Base-by-base conservation (phyloP, 768 basidiomycete species). In the Tricholomella constricta region DNA sequence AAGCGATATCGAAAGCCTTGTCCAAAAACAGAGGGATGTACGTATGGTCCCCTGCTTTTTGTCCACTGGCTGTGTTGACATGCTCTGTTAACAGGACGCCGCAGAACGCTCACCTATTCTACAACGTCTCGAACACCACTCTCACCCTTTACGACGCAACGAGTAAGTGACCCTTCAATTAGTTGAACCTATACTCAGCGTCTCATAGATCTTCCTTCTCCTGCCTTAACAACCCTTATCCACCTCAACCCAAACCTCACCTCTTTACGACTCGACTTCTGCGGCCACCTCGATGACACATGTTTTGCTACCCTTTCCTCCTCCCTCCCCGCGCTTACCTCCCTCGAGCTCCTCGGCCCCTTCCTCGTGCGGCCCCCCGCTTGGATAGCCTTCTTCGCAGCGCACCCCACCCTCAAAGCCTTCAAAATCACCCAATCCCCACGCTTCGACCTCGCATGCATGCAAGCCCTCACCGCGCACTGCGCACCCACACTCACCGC, bases 141-240 rank as follows among this genome's bases (percentile, higher is more conserved):
- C 73, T 99, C 29, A 82, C 78, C 0, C 70, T 99, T 34, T 95
- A 91, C 62, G 97, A 99, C 70, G 89, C 86, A 36, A 97, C 96
- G 0, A 87, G 94, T 96, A 66, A n/a, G 42, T n/a, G n/a, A n/a
- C n/a, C 6, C 17, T 15, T n/a, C 26, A 10, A 6, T 4, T 25
- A 17, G n/a, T 37, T 59, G 89, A 71, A n/a, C 23, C 34, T 34
- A 23, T 45, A 31, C 35, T 9, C 20, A 17, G 34, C 19, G 1
- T 15, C 43, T 22, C 3, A 25, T 43, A 96, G 93, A 85, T 34
- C 78, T 99, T 25, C 67, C 78, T 0, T 78, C 89, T 0, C 72
- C 82, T 2, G 86, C 89, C 3, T 78, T 94, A 38, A 74, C 75
- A 34, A 81, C 89, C 0, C 80, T 98, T 8, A 83, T 85, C 0